Conservation (phyloP, 345 rosid genomes). For the Salix arbutifolia region DNA sequence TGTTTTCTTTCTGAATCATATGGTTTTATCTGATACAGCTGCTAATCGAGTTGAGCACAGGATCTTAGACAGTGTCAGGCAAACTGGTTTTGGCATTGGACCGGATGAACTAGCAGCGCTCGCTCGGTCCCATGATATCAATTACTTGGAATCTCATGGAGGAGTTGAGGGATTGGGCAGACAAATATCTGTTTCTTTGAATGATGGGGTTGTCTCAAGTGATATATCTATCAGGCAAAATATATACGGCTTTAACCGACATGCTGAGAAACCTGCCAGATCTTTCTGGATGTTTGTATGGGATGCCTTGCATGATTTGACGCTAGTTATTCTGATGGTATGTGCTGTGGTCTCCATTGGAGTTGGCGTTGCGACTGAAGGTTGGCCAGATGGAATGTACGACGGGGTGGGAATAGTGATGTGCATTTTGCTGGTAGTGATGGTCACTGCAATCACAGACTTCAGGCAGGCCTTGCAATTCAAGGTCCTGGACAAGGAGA, state of each 20-base stretch:
- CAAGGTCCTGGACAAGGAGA: slow-evolving; percentile 85
- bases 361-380: slow-evolving; percentile 86
- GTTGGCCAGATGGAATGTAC: slow-evolving; percentile 82
- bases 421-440: slow-evolving; percentile 73
- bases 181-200: slow-evolving; percentile 33
- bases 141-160: slow-evolving; percentile 29
- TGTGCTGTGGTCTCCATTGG: slow-evolving; percentile 86
- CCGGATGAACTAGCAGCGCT: slow-evolving; percentile 39
- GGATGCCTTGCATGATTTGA: slow-evolving; percentile 89
- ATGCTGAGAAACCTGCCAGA: slow-evolving; percentile 56
- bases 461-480: slow-evolving; percentile 85
- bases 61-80: slow-evolving; percentile 27
- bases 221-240: slow-evolving; percentile 50
- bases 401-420: slow-evolving; percentile 84
- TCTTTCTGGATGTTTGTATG: slow-evolving; percentile 64
- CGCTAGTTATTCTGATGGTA: slow-evolving; percentile 71
- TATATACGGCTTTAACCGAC: slow-evolving; percentile 49
- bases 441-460: slow-evolving; percentile 87
- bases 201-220: slow-evolving; percentile 42
- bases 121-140: slow-evolving; percentile 31
- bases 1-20: not conserved
- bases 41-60: slow-evolving; percentile 29
- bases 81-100: slow-evolving; percentile 40
- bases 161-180: slow-evolving; percentile 40
- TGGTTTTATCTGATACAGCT: slow-evolving; percentile 27